phyloP scores from a whole-genome alignment of 2,329 filamentous ascomycete genomes.

The Aspergillus ruber region DNA sequence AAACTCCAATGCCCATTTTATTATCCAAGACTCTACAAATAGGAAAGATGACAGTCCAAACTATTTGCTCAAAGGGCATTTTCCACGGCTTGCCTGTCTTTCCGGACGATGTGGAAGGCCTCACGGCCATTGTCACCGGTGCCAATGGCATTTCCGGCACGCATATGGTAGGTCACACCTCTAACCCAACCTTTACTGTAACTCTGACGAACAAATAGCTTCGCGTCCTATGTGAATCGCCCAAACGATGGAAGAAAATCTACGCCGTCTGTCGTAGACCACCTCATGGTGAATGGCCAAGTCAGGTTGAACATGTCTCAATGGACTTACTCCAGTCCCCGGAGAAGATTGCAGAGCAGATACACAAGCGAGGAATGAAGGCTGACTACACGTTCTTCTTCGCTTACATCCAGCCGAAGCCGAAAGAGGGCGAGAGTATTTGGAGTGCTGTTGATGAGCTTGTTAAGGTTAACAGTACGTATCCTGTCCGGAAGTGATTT shows the following conservation, averaged over 20 bases:
- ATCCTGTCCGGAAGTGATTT: not conserved
- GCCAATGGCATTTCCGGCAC: constrained; percentile 51
- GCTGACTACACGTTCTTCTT: constrained; percentile 49
- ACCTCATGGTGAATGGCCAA: constrained; percentile 32
- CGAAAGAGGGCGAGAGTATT: constrained; percentile 38
- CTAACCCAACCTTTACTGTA: constrained; percentile 32
- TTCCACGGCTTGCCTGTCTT: constrained; percentile 47
- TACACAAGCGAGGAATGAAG: constrained; percentile 19
- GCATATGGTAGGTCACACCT: constrained; percentile 17
- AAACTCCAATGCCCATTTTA: no score
- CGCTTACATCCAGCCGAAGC: constrained; percentile 48
- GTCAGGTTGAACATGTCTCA: constrained; percentile 38
- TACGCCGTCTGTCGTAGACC: constrained; percentile 45
- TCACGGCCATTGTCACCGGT: constrained; percentile 49
- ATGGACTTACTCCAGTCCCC: constrained; percentile 30
- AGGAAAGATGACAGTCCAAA: constrained; percentile 10
- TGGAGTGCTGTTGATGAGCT: constrained; percentile 49
- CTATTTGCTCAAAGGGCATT: constrained; percentile 28
- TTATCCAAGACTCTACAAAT: no score
- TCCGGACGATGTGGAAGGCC: constrained; percentile 34
- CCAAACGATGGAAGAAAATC: constrained; percentile 48
- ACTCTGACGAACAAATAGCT: not conserved
- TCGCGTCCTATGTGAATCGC: constrained; percentile 40
- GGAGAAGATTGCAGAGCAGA: constrained; percentile 19
- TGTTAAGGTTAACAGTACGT: constrained; percentile 39